A percentile compares a stretch with the other conserved stretches of the same genome.
phyloP scores from a whole-genome alignment of 805 yeast genomes.

The Scheffersomyces lignosus region DNA sequence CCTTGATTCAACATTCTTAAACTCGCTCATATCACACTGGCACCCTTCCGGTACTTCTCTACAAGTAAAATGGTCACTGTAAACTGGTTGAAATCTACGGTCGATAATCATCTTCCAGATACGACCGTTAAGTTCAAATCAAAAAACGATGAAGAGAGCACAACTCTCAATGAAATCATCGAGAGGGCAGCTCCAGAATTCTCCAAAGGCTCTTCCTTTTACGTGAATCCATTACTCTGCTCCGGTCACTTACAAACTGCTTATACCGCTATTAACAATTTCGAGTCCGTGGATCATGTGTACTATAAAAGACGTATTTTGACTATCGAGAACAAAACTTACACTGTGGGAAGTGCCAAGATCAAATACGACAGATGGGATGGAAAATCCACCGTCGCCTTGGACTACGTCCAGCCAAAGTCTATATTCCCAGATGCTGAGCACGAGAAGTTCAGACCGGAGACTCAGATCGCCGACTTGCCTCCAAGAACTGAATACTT shows the following conservation, averaged over 20 bases:
- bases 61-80: too few species aligned
- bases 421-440: conserved; percentile 13
- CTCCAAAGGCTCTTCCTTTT: conserved; percentile 29
- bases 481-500: conserved; percentile 71
- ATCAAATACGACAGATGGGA: conserved; percentile 41
- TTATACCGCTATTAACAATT: conserved; percentile 46
- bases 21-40: too few species aligned
- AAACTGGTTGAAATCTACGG: conserved; percentile 20
- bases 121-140: conserved; percentile 21
- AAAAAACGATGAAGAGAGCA: conserved; percentile 2
- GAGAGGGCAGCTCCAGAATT: conserved; percentile 41
- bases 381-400: conserved; percentile 47
- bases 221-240: conserved; percentile 46
- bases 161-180: conserved; percentile 34
- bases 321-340: conserved; percentile 25
- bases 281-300: conserved; percentile 40
- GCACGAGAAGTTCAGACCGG: conserved; percentile 34
- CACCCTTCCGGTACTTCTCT: too few species aligned
- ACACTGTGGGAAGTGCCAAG: conserved; percentile 25
- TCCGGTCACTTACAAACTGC: conserved; percentile 53
- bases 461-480: conserved; percentile 52
- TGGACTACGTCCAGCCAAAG: conserved; percentile 46
- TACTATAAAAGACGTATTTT: conserved; percentile 47
- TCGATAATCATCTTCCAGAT: conserved; percentile 23
- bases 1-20: too few species aligned